Percentiles rank a stretch among this genome's conserved stretches.
phyloP scores from a whole-genome alignment of 768 basidiomycete genomes.

The Xanthoconium stramineum region DNA sequence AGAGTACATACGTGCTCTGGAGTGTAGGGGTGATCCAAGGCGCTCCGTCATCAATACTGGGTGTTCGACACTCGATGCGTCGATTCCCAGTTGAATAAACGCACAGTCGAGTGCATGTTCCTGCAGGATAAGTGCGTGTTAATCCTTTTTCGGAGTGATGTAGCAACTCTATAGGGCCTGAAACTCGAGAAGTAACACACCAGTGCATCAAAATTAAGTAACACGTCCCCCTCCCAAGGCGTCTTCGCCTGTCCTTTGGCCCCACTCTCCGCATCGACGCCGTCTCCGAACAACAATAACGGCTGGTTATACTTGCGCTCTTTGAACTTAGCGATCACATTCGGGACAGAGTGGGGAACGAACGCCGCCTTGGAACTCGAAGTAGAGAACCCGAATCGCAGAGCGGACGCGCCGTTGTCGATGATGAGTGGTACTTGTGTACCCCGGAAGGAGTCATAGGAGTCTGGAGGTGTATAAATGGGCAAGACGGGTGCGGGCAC shows the following conservation, averaged over 20 bases:
- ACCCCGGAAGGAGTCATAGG: conserved; percentile 51
- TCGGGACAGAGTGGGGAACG: conserved; percentile 58
- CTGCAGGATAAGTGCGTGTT: conserved; percentile 45
- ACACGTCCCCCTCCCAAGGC: conserved; percentile 92
- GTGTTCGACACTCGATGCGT: conserved; percentile 71
- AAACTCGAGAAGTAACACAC: conserved; percentile 40
- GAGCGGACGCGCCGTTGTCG: conserved; percentile 82
- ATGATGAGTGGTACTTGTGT: conserved; percentile 69
- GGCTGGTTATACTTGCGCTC: conserved; percentile 83
- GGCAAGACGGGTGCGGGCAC: conserved; percentile 30
- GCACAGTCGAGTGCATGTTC: conserved; percentile 94
- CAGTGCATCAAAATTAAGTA: conserved; percentile 89
- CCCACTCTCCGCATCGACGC: conserved; percentile 81
- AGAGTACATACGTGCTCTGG: conserved; percentile 66
- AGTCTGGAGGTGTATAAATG: conserved; percentile 34
- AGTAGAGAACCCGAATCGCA: conserved; percentile 82
- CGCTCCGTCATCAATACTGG: conserved; percentile 94
- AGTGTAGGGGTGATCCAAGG: conserved; percentile 83
- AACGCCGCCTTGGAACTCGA: conserved; percentile 25
- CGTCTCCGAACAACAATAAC: conserved; percentile 85
- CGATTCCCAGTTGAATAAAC: conserved; percentile 83
- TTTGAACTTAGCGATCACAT: conserved; percentile 82
- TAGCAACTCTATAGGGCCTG: not conserved
- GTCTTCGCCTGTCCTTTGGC: conserved; percentile 74
- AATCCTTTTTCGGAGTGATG: not conserved